A percentile compares a stretch with the other conserved stretches of the same genome.
These are phyloP conservation scores for Lablab purpureus DNA, from an alignment of 306 rosid species.

Conservation along the genomic window DNA sequence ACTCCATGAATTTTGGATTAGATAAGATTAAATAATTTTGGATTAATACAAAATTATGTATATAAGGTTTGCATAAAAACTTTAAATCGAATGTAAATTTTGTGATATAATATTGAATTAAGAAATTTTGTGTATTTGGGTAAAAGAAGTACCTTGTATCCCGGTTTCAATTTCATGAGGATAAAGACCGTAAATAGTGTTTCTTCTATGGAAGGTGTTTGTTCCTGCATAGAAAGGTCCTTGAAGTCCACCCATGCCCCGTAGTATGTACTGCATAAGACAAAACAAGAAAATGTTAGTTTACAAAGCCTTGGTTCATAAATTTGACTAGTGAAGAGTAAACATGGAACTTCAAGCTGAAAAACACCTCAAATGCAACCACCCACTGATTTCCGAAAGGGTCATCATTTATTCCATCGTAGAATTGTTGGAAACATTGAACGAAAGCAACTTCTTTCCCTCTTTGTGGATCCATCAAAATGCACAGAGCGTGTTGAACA, in stretches of 20 bases:
- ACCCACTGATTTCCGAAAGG: slow-evolving; percentile 68
- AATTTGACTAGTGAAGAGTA: background rate
- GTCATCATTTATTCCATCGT: slow-evolving; percentile 67
- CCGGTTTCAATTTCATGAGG: slow-evolving; percentile 41
- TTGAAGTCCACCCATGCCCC: slow-evolving; percentile 67
- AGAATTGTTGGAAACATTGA: slow-evolving; percentile 66
- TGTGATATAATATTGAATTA: background rate
- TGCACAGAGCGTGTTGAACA: slow-evolving; percentile 64
- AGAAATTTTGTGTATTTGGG: background rate
- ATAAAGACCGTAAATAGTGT: slow-evolving; percentile 66
- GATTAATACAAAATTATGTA: background rate
- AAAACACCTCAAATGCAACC: slow-evolving; percentile 46
- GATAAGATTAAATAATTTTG: background rate
- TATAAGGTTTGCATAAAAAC: background rate
- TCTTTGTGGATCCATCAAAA: slow-evolving; percentile 50
- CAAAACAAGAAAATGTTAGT: slow-evolving; percentile 21
- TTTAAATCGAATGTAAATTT: background rate
- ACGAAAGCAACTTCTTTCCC: slow-evolving; percentile 65
- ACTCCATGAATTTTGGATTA: background rate
- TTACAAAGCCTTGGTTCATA: background rate
- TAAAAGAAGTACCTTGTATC: slow-evolving; percentile 36
- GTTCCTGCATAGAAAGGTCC: slow-evolving; percentile 66
- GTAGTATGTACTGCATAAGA: slow-evolving; percentile 39
- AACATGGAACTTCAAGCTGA: background rate
- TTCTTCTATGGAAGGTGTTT: slow-evolving; percentile 68